phyloP scores from a whole-genome alignment of 139 green algal genomes.

The Edaphochlamys debaryana region DNA sequence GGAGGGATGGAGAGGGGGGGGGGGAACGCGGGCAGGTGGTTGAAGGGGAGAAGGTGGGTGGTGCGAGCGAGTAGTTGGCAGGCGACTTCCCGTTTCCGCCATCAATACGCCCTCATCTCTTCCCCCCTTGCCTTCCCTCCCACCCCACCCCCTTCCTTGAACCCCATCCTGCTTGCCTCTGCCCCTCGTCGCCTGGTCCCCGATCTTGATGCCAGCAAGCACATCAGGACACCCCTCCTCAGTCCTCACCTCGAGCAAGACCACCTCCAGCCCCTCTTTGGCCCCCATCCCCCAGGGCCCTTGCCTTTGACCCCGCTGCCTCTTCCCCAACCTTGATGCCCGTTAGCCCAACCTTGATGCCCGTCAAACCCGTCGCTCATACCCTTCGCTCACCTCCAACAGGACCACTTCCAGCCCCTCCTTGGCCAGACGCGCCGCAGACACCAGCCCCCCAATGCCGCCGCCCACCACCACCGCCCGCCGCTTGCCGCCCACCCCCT shows the following conservation, averaged over 20 bases:
- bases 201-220: too few species aligned
- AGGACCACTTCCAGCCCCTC: constrained; percentile 54
- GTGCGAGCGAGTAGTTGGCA: too few species aligned
- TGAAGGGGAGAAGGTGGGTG: neutral
- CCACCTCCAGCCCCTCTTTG: too few species aligned
- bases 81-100: neutral
- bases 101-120: neutral
- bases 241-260: constrained; percentile 29
- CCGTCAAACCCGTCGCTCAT: too few species aligned
- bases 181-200: too few species aligned
- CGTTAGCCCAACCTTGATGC: too few species aligned
- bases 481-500: neutral
- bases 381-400: constrained; percentile 26
- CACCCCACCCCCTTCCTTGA: too few species aligned
- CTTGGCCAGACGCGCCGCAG: constrained; percentile 61
- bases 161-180: too few species aligned
- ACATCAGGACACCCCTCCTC: too few species aligned
- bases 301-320: too few species aligned
- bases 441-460: constrained; percentile 71
- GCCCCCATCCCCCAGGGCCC: too few species aligned
- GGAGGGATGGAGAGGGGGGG: neutral
- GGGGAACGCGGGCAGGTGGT: neutral
- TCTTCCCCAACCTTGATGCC: too few species aligned
- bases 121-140: neutral
- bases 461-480: constrained; percentile 71